Conservation (phyloP, 2,329 filamentous ascomycete genomes). For the Metarhizium humberi region DNA sequence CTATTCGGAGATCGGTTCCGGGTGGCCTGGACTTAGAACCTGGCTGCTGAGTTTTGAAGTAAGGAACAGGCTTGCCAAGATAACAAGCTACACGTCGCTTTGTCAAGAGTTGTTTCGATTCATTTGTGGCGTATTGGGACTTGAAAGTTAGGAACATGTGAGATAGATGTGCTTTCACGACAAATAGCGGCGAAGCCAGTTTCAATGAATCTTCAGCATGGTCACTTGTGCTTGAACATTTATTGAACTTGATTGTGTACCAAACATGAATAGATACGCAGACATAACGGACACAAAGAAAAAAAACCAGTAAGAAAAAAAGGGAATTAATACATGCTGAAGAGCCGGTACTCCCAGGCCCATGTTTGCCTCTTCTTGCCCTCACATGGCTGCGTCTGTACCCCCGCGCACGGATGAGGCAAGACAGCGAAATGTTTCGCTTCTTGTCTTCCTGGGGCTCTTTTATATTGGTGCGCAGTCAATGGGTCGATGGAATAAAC, state of each 20-base stretch:
- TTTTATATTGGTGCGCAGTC: background rate
- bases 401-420: background rate
- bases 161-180: background rate
- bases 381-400: background rate
- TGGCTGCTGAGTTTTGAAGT: no score
- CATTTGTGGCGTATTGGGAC: no score
- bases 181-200: background rate
- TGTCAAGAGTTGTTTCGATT: no score
- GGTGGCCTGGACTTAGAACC: no score
- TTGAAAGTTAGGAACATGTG: no score
- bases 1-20: no score
- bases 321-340: slow-evolving; percentile 41
- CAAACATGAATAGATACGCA: slow-evolving; percentile 4
- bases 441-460: background rate
- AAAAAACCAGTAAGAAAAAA: slow-evolving; percentile 22
- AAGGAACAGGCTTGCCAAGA: no score
- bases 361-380: slow-evolving; percentile 16
- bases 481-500: background rate
- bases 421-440: background rate
- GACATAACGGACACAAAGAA: slow-evolving; percentile 9
- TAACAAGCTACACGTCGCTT: no score
- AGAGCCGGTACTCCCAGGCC: slow-evolving; percentile 20
- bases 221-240: background rate
- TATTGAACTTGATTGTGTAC: background rate
- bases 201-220: background rate